Evolutionary conservation across 164 flowering plant species (phyloP).

Genomic region (Aristolochia contorta): DNA sequence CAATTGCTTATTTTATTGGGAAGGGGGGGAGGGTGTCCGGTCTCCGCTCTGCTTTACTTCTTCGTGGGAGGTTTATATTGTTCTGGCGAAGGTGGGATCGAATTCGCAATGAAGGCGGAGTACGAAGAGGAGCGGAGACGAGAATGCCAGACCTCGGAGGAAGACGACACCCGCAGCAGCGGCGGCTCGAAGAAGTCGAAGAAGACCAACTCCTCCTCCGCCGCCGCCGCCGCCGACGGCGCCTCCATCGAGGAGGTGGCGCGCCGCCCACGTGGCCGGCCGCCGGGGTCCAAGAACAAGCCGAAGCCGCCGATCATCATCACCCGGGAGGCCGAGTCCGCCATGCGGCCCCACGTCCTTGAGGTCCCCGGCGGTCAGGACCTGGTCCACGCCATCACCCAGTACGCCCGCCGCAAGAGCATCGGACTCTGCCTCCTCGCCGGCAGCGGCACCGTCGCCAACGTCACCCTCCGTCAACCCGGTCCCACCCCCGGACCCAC

Average conservation of each 20-base stretch:
- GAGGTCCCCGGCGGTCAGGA: conserved; percentile 51
- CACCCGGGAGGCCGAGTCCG: conserved; percentile 41
- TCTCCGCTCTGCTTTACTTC: too few relatives aligned
- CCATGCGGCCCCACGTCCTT: conserved; percentile 59
- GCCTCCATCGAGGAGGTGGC: conserved; percentile 51
- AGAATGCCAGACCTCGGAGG: conserved; percentile 32
- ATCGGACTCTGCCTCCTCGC: conserved; percentile 47
- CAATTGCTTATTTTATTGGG: neutral
- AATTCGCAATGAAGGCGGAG: conserved; percentile 40
- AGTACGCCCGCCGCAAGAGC: conserved; percentile 37
- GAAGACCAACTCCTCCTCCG: conserved; percentile 2
- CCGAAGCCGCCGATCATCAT: conserved; percentile 57
- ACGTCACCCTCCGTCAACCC: conserved; percentile 67
- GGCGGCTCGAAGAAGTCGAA: conserved; percentile 11
- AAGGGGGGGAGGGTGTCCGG: too few relatives aligned
- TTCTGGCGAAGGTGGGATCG: too few relatives aligned
- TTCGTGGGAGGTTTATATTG: too few relatives aligned
- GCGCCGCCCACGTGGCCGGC: conserved; percentile 58
- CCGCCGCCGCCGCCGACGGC: conserved; percentile 25
- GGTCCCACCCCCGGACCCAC: conserved; percentile 39
- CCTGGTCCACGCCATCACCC: conserved; percentile 35
- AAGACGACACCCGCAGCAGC: conserved; percentile 29
- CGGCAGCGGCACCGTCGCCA: conserved; percentile 57
- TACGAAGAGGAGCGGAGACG: conserved; percentile 8
- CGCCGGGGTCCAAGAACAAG: conserved; percentile 73